These are phyloP conservation scores for Globisporangium acanthophoron DNA, from an alignment of 352 stramenopile species.

Conservation along the genomic window DNA sequence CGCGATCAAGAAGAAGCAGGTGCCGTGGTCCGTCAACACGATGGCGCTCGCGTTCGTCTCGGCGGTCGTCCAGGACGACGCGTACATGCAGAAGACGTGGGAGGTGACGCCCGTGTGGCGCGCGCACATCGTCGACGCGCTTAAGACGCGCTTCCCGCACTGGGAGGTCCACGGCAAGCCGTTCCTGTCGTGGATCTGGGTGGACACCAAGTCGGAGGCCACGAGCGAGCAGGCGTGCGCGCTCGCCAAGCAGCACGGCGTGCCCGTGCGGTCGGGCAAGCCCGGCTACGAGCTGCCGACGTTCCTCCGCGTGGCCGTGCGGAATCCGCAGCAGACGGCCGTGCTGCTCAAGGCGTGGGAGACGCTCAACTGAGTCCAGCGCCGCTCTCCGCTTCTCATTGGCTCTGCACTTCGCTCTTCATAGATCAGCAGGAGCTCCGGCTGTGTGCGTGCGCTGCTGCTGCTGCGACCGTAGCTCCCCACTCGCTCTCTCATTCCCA, in stretches of 20 bases:
- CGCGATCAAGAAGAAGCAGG: conserved; percentile 88
- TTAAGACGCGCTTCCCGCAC: conserved; percentile 53
- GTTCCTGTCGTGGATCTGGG: conserved; percentile 87
- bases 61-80: conserved; percentile 71
- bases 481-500: too few species aligned
- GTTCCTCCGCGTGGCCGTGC: conserved; percentile 82
- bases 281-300: conserved; percentile 87
- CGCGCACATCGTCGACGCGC: conserved; percentile 40
- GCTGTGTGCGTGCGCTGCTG: too few species aligned
- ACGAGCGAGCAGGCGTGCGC: conserved; percentile 51
- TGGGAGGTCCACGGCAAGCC: conserved; percentile 66
- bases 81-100: conserved; percentile 82
- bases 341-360: conserved; percentile 78
- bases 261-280: conserved; percentile 82
- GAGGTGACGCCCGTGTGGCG: conserved; percentile 80
- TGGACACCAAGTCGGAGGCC: conserved; percentile 71
- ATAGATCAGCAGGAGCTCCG: not conserved
- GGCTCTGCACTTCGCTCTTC: not conserved
- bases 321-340: conserved; percentile 56
- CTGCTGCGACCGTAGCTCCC: too few species aligned
- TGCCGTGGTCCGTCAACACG: conserved; percentile 90
- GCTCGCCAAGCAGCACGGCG: conserved; percentile 77
- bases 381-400: not conserved
- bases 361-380: conserved; percentile 18
- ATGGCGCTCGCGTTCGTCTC: conserved; percentile 87